Base-by-base conservation (phyloP, 2,329 filamentous ascomycete species). In the Cladophialophora carrionii region DNA sequence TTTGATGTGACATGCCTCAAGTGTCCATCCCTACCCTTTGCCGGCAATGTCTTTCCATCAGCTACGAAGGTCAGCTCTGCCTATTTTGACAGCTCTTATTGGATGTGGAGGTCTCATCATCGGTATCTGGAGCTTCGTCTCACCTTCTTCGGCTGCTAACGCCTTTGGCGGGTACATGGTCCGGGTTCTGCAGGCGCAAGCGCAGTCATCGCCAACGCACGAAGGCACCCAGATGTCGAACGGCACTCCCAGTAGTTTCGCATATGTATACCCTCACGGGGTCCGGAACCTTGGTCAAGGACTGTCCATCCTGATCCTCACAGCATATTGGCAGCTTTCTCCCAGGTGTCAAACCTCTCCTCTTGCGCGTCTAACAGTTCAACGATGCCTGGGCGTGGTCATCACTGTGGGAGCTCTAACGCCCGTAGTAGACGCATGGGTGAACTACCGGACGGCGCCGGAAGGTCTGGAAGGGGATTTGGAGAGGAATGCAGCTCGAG, bases 341-440 rank as follows among this genome's bases (percentile, higher is more conserved):
- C 34, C 17, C 22, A 29, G 29, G 29, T 41, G 61, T 22, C 43
- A 26, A n/a, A 59, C 14, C 24, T 53, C 57, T 14, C 37, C 46
- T 32, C 32, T 20, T 3, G 64, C 56, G 1, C 55, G 59, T 12
- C 12, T 46, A 4, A 57, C 63, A 4, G 63, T 57, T 14, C 67
- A 69, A 34, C 46, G 48, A 31, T 64, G 54, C 37, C 59, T 71
- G 24, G 69, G 69, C 4, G 65, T 71, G 34, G 67, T 70, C 53
- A 63, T 69, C 32, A 49, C 61, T 8, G 54, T 57, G 1, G 65
- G 63, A 10, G 26, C 53, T 17, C 53, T 69, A 48, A 65, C 65
- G 14, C 63, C 62, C 3, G 41, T 66, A 5, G 61, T 66, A 14
- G 67, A 69, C 43, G 60, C 68, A 3, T 17, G 60, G 24, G 67